Conservation (phyloP, 2,329 filamentous ascomycete species). For the Lomentospora prolificans region DNA sequence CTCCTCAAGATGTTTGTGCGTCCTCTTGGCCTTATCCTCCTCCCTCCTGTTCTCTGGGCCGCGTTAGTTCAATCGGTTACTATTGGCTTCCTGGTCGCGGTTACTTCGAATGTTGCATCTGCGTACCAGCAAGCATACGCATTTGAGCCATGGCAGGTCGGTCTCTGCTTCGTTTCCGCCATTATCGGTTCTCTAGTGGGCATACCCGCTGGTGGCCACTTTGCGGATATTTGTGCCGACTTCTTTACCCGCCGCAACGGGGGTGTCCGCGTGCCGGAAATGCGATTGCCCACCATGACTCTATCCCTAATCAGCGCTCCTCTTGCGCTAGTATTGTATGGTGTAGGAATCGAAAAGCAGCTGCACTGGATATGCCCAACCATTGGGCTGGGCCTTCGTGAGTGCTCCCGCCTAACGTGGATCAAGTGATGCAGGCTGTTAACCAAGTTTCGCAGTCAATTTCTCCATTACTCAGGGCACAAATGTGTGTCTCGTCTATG, state of each 20-base stretch:
- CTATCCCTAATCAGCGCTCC: slow-evolving; percentile 41
- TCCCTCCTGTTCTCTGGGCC: slow-evolving; percentile 46
- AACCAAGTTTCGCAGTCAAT: too few relatives aligned
- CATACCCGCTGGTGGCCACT: slow-evolving; percentile 37
- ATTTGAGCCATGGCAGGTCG: slow-evolving; percentile 35
- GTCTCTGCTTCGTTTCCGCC: slow-evolving; percentile 39
- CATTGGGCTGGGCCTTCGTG: slow-evolving; percentile 41
- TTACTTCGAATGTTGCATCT: slow-evolving; percentile 40
- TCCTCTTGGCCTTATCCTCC: slow-evolving; percentile 36
- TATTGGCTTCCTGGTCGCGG: slow-evolving; percentile 45
- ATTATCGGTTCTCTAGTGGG: slow-evolving; percentile 38
- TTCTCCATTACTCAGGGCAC: slow-evolving; percentile 47
- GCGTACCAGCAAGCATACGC: slow-evolving; percentile 32
- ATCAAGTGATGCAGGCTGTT: too few relatives aligned
- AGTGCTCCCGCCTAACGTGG: slow-evolving; percentile 22
- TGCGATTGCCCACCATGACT: slow-evolving; percentile 45
- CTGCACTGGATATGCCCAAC: slow-evolving; percentile 47
- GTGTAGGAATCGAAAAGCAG: slow-evolving; percentile 34
- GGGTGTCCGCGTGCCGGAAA: slow-evolving; percentile 48
- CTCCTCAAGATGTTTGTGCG: slow-evolving; percentile 37
- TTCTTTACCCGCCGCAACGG: slow-evolving; percentile 40
- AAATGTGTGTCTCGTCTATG: slow-evolving; percentile 46
- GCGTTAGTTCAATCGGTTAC: slow-evolving; percentile 43
- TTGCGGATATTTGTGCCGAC: slow-evolving; percentile 37
- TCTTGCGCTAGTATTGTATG: slow-evolving; percentile 33